A percentile compares a stretch with the other conserved stretches of the same genome.
phyloP scores from a whole-genome alignment of 345 rosid species.

The Carallia brachiata region DNA sequence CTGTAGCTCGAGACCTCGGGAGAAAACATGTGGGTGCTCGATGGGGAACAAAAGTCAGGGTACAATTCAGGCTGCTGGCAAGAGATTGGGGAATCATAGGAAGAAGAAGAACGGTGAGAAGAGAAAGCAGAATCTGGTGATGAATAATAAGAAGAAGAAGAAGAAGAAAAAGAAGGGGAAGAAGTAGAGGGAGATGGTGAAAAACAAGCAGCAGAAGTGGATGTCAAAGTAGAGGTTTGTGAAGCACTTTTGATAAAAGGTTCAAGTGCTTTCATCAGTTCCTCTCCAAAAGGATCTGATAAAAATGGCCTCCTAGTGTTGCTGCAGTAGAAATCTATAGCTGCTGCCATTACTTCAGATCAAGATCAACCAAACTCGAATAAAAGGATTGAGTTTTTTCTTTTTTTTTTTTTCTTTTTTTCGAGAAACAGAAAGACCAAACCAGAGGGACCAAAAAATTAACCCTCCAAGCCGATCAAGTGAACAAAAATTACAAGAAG shows the following conservation, averaged over 20 bases:
- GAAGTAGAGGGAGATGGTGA: not conserved
- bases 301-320: slow-evolving; percentile 19
- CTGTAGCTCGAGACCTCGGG: slow-evolving; percentile 15
- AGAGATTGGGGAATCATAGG: slow-evolving; percentile 2
- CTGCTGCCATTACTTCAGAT: slow-evolving; percentile 45
- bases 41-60: slow-evolving; percentile 30
- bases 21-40: slow-evolving; percentile 23
- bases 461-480: slow-evolving; percentile 39
- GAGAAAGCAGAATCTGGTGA: not conserved
- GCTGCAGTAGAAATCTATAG: slow-evolving; percentile 46
- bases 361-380: slow-evolving; percentile 23
- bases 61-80: slow-evolving; percentile 21
- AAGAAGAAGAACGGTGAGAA: not conserved
- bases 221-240: not conserved
- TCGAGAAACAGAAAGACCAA: slow-evolving; percentile 1
- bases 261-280: slow-evolving; percentile 54
- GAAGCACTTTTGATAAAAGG: slow-evolving; percentile 24
- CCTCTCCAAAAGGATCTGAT: slow-evolving; percentile 56
- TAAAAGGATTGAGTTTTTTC: not conserved
- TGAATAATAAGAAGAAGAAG: not conserved
- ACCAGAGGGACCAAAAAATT: slow-evolving; percentile 44
- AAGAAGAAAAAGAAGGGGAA: not conserved
- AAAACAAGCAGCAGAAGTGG: not conserved
- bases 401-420: no score
- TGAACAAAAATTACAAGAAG: not conserved